Percentiles rank a stretch among this genome's conserved stretches.
Evolutionary conservation across 805 yeast species (phyloP).

Genomic region (Yarrowia sp.): DNA sequence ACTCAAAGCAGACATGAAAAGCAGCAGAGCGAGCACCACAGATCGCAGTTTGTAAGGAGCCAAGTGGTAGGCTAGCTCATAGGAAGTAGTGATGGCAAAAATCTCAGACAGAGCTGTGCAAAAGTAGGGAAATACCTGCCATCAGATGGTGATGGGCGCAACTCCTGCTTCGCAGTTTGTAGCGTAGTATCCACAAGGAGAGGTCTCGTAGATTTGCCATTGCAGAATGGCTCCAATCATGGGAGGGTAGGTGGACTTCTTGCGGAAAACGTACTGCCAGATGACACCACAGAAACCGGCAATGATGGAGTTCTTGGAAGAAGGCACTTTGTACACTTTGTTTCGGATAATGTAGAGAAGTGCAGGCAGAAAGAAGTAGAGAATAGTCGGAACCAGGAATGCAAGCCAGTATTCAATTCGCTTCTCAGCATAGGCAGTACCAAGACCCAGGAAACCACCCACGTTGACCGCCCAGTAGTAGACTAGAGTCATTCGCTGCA

Average conservation of each 20-base stretch:
- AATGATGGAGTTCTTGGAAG: conserved; percentile 4
- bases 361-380: not conserved
- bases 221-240: conserved; percentile 6
- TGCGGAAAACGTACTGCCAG: not conserved
- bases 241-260: conserved; percentile 49
- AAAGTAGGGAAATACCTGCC: conserved; percentile 7
- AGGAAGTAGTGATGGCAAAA: not conserved
- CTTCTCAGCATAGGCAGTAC: not conserved
- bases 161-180: not conserved
- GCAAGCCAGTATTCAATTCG: conserved; percentile 4
- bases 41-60: conserved; percentile 4
- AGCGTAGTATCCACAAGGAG: conserved; percentile 12
- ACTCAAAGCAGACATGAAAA: conserved; percentile 6
- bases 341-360: conserved; percentile 32
- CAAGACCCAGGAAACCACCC: conserved; percentile 50
- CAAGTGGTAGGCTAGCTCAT: conserved; percentile 1
- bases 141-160: conserved; percentile 1
- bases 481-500: conserved; percentile 43
- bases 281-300: conserved; percentile 9
- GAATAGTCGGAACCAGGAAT: not conserved
- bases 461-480: conserved; percentile 57
- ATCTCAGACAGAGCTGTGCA: conserved; percentile 5
- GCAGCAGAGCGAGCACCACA: not conserved
- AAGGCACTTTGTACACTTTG: not conserved
- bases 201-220: conserved; percentile 1